Conservation (phyloP, 1,139 yeast species). For the Zygoascus meyerae region DNA sequence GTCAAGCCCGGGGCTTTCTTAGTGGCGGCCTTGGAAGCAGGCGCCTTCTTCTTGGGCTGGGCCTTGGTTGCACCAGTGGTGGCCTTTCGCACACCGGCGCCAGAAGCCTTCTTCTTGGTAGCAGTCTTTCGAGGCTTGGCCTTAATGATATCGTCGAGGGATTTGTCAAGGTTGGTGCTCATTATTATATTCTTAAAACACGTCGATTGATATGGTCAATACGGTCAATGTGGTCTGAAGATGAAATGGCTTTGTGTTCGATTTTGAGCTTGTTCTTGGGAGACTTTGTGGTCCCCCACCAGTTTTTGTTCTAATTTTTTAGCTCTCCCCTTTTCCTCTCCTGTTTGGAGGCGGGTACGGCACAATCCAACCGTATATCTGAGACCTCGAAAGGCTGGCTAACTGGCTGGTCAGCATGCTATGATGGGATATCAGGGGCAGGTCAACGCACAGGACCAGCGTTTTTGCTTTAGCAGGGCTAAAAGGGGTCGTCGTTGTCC, state of each 20-base stretch:
- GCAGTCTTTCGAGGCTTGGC: constrained; percentile 40
- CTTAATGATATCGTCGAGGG: constrained; percentile 91
- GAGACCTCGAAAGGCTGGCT: too few relatives aligned
- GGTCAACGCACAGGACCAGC: too few relatives aligned
- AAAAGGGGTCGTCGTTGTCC: too few relatives aligned
- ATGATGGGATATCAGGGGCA: too few relatives aligned
- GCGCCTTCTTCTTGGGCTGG: constrained; percentile 20
- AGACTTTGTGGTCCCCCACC: too few relatives aligned
- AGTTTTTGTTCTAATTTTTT: too few relatives aligned
- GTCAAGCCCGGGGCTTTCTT: constrained; percentile 17
- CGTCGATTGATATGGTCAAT: neutral
- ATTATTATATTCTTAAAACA: too few relatives aligned
- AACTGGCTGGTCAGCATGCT: too few relatives aligned
- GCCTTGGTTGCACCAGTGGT: constrained; percentile 24
- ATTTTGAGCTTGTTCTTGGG: neutral
- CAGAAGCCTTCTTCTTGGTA: constrained; percentile 30
- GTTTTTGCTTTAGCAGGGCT: too few relatives aligned
- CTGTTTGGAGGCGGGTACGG: too few relatives aligned
- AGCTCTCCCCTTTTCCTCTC: too few relatives aligned
- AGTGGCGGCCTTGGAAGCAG: constrained; percentile 17
- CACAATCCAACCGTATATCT: constrained; percentile 2
- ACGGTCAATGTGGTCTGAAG: neutral
- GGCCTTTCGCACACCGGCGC: constrained; percentile 30
- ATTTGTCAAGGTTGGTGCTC: constrained; percentile 79
- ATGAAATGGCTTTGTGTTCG: neutral